Evolutionary conservation across 129 eudicot genomes (phyloP).

Genomic region (Flaveria brownii): DNA sequence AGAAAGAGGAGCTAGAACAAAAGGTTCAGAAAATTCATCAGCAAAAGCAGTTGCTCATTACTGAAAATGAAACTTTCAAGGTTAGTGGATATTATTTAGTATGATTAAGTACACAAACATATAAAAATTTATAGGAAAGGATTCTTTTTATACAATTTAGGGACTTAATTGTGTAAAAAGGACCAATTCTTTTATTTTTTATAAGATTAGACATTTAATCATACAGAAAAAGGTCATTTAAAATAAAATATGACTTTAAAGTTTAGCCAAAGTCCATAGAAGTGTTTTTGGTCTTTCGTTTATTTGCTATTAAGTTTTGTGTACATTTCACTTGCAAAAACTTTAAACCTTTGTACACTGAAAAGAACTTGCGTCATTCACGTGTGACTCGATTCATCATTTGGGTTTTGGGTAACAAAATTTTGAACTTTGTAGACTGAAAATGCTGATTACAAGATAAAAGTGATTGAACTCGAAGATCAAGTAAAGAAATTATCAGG

Average conservation of each 20-base stretch:
- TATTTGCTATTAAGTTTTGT: not conserved
- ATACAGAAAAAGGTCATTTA: not conserved
- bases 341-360: constrained; percentile 41
- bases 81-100: constrained; percentile 30
- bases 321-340: not conserved
- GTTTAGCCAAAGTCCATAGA: not conserved
- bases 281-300: not conserved
- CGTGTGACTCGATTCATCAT: too few relatives aligned
- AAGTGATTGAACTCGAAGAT: constrained; percentile 57
- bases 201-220: not conserved
- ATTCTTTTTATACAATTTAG: not conserved
- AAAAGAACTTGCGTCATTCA: constrained; percentile 16
- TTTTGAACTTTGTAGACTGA: constrained; percentile 45
- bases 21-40: constrained; percentile 63
- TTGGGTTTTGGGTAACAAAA: not conserved
- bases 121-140: not conserved
- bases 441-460: constrained; percentile 52
- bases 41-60: constrained; percentile 43
- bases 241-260: not conserved
- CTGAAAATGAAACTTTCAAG: constrained; percentile 71
- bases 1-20: constrained; percentile 72
- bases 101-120: not conserved
- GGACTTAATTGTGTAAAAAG: not conserved
- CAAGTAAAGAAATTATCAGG: constrained; percentile 70
- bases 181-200: not conserved